Conservation (phyloP, 306 rosid species). For the Elaeagnus macrophylla region DNA sequence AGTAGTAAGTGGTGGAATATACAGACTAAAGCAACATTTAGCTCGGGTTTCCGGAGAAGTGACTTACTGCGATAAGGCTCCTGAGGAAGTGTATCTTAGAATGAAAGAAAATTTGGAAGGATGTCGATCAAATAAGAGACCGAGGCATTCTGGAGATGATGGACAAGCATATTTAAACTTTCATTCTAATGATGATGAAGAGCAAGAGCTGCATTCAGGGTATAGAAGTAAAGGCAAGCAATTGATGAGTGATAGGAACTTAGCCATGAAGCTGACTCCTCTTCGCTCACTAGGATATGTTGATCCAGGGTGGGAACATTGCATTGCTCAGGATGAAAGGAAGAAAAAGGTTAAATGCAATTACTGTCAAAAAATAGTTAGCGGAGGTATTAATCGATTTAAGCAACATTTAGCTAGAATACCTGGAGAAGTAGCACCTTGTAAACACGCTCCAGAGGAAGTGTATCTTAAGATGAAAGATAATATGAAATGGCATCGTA, state of each 20-base stretch:
- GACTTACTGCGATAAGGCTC: slow-evolving; percentile 91
- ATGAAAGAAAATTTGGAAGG: slow-evolving; percentile 91
- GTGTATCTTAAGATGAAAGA: slow-evolving; percentile 81
- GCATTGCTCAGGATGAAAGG: slow-evolving; percentile 93
- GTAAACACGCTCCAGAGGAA: slow-evolving; percentile 88
- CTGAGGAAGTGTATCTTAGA: slow-evolving; percentile 75
- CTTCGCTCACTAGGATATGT: slow-evolving; percentile 81
- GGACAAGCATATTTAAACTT: slow-evolving; percentile 61
- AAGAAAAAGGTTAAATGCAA: slow-evolving; percentile 94
- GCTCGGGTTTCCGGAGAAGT: slow-evolving; percentile 97
- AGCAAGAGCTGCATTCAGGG: slow-evolving; percentile 49
- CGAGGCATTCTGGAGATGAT: slow-evolving; percentile 49
- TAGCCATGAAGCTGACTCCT: slow-evolving; percentile 50
- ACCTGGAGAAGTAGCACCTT: slow-evolving; percentile 98
- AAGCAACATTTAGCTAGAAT: slow-evolving; percentile 95
- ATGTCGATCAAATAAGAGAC: slow-evolving; percentile 69
- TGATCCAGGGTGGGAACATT: slow-evolving; percentile 99
- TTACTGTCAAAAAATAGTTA: slow-evolving; percentile 84
- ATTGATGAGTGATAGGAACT: slow-evolving; percentile 49
- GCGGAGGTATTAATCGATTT: slow-evolving; percentile 94
- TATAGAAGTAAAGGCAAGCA: slow-evolving; percentile 81
- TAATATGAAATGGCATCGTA: slow-evolving; percentile 99
- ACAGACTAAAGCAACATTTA: slow-evolving; percentile 92
- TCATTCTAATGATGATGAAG: slow-evolving; percentile 67
- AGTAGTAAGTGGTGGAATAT: slow-evolving; percentile 93